A percentile compares a stretch with the other conserved stretches of the same genome.
These are phyloP conservation scores for Meira nashicola DNA, from an alignment of 1,284 basidiomycete genomes.

Conservation along the genomic window DNA sequence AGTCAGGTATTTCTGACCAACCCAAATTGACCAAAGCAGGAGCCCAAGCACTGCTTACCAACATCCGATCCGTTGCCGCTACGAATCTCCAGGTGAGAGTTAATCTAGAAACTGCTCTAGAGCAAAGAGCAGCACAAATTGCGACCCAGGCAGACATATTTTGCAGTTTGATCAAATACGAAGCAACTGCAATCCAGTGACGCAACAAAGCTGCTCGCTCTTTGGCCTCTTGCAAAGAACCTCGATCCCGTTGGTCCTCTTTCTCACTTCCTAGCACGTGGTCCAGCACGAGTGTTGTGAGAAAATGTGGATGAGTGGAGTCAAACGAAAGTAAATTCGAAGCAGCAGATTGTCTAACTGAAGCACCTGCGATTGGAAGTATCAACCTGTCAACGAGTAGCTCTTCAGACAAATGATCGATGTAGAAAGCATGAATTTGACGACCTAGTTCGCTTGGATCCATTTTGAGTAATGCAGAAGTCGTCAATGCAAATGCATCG, in stretches of 20 bases:
- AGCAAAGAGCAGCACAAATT: conserved; percentile 43
- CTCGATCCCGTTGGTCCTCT: too few species aligned
- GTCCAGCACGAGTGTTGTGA: conserved; percentile 38
- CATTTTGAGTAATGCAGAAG: conserved; percentile 24
- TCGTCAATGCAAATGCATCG: not conserved
- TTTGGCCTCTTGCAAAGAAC: conserved; percentile 13
- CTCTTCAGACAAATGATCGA: conserved; percentile 19
- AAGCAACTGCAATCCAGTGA: conserved; percentile 49
- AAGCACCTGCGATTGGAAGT: conserved; percentile 1
- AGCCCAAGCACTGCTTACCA: conserved; percentile 39
- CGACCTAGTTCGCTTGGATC: conserved; percentile 47
- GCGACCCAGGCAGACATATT: conserved; percentile 48
- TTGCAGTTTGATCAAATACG: conserved; percentile 27
- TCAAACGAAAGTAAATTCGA: conserved; percentile 37
- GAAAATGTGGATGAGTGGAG: conserved; percentile 36
- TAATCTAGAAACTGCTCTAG: conserved; percentile 44
- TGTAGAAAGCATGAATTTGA: conserved; percentile 48
- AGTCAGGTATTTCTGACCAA: conserved; percentile 36
- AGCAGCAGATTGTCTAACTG: not conserved
- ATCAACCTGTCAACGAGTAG: conserved; percentile 12
- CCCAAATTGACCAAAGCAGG: conserved; percentile 35
- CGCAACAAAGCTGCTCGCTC: conserved; percentile 41
- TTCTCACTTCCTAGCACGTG: conserved; percentile 28
- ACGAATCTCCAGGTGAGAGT: conserved; percentile 44
- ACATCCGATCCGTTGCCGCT: conserved; percentile 30